phyloP scores from a whole-genome alignment of 495 filamentous ascomycete species.

The Trichoderma orchidacearum region DNA sequence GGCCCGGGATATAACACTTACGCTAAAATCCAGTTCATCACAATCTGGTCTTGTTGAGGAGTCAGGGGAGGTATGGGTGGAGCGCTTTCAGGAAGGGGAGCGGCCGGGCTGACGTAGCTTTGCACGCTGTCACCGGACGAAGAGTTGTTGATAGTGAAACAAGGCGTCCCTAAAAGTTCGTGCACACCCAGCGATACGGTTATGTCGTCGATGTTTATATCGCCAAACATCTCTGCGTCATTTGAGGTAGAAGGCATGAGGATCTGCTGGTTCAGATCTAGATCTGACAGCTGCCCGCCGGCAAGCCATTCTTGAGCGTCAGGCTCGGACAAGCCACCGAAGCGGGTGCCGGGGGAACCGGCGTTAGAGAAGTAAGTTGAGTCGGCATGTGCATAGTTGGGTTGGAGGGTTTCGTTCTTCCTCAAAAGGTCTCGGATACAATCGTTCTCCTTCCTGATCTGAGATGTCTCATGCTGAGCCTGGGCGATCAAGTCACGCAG shows the following conservation, averaged over 20 bases:
- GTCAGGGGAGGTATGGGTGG: conserved; percentile 5
- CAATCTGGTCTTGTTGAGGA: conserved; percentile 23
- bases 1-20: conserved; percentile 8
- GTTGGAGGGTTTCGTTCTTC: not conserved
- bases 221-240: not conserved
- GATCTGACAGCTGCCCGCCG: not conserved
- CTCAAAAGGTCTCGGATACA: conserved; percentile 7
- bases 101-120: not conserved
- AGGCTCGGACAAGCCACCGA: not conserved
- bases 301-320: not conserved
- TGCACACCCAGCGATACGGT: conserved; percentile 19
- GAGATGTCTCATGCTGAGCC: conserved; percentile 16
- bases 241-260: not conserved
- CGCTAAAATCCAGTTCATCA: conserved; percentile 38
- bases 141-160: conserved; percentile 13
- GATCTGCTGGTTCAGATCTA: not conserved
- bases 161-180: conserved; percentile 11
- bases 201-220: conserved; percentile 6
- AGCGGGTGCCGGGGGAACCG: not conserved
- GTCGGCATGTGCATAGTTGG: not conserved
- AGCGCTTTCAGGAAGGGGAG: not conserved
- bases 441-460: conserved; percentile 24
- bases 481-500: conserved; percentile 28
- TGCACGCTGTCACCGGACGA: conserved; percentile 4
- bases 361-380: not conserved